These are phyloP conservation scores for Discostella stelligeroides DNA, from an alignment of 108 stramenopile genomes.

Conservation along the genomic window DNA sequence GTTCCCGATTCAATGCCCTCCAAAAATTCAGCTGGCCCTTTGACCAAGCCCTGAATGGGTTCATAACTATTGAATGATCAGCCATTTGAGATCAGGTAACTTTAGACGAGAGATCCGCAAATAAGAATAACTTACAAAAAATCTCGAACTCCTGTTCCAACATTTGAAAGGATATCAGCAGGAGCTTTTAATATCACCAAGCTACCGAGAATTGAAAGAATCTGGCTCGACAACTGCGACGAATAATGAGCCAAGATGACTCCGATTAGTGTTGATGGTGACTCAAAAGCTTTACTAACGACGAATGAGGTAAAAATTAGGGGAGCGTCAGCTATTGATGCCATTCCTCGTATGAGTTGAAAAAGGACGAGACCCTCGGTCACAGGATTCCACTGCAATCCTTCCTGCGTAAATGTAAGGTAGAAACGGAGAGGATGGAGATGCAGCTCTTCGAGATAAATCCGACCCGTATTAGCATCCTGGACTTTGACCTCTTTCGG, in stretches of 20 bases:
- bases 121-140: conserved; percentile 58
- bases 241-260: conserved; percentile 76
- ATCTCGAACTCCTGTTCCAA: conserved; percentile 79
- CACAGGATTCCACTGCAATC: conserved; percentile 59
- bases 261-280: conserved; percentile 60
- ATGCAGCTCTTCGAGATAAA: conserved; percentile 76
- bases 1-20: conserved; percentile 82
- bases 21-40: conserved; percentile 69
- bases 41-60: conserved; percentile 72
- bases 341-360: conserved; percentile 81
- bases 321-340: conserved; percentile 77
- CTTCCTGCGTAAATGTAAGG: conserved; percentile 84
- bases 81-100: background rate
- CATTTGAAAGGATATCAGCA: conserved; percentile 83
- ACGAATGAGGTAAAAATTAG: conserved; percentile 83
- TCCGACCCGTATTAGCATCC: conserved; percentile 62
- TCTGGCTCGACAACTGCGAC: conserved; percentile 82
- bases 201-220: conserved; percentile 72
- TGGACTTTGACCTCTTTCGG: conserved; percentile 54
- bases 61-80: conserved; percentile 50
- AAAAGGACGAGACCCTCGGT: conserved; percentile 67
- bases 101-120: background rate
- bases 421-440: conserved; percentile 75
- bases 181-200: conserved; percentile 79
- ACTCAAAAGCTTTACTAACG: conserved; percentile 82